Evolutionary conservation across 257 asterid genomes (phyloP).

Genomic region (Marsdenia floribunda): DNA sequence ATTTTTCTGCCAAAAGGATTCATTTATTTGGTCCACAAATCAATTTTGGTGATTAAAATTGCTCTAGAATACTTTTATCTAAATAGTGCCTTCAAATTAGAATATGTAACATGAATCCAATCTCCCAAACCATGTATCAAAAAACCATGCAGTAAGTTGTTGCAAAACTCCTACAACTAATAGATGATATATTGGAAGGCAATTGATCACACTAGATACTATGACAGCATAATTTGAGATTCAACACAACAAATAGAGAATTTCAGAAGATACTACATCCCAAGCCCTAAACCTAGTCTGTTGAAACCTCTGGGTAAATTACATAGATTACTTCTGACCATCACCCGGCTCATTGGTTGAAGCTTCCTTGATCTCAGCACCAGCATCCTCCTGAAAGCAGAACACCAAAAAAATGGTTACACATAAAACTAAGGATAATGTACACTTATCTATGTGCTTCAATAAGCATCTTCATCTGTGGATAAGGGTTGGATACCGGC

Average conservation of each 20-base stretch:
- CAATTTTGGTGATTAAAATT: no score
- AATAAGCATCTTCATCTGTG: background rate
- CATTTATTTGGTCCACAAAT: no score
- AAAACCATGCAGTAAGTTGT: no score
- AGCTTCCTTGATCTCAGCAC: constrained; percentile 28
- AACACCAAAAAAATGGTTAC: background rate
- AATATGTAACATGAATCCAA: no score
- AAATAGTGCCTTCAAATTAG: no score
- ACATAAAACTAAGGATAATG: background rate
- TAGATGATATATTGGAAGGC: no score
- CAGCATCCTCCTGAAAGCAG: constrained; percentile 24
- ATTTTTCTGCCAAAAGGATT: no score
- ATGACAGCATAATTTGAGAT: constrained; percentile 2
- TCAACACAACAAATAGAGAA: background rate
- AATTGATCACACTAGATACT: background rate
- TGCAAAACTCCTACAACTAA: no score
- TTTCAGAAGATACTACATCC: constrained; percentile 3
- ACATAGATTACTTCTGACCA: constrained; percentile 3
- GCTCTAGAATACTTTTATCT: no score
- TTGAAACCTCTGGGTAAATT: background rate
- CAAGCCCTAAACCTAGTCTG: constrained; percentile 13
- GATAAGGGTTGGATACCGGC: constrained; percentile 9
- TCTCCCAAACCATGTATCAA: no score
- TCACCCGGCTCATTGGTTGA: constrained; percentile 13
- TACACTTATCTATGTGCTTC: background rate